Percentiles rank a stretch among this genome's conserved stretches.
These are phyloP conservation scores for Bromus sterilis DNA, from an alignment of 176 grass and related monocot species.

Conservation along the genomic window DNA sequence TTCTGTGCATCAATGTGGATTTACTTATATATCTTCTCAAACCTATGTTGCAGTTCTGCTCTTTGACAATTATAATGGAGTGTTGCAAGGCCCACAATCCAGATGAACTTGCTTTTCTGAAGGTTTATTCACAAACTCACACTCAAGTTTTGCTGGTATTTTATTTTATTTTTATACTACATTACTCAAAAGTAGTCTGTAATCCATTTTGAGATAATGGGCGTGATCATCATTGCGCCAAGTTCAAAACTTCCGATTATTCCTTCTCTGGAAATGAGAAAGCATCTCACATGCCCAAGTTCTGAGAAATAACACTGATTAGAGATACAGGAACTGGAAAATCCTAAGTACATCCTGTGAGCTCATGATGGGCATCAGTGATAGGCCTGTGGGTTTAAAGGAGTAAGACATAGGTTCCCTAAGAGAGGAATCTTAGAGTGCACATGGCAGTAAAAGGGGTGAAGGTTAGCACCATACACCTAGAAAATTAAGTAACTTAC, in stretches of 20 bases:
- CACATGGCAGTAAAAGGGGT: constrained; percentile 42
- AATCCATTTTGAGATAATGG: background rate
- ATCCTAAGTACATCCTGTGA: constrained; percentile 27
- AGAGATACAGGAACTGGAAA: constrained; percentile 17
- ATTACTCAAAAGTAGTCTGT: background rate
- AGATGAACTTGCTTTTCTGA: background rate
- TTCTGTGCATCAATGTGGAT: background rate
- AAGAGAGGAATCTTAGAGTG: constrained; percentile 38
- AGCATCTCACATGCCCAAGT: constrained; percentile 28
- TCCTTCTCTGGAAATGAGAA: constrained; percentile 15
- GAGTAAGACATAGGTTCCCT: background rate
- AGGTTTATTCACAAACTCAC: too few species aligned
- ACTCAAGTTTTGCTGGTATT: too few species aligned
- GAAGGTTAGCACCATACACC: constrained; percentile 38
- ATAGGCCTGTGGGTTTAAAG: constrained; percentile 32
- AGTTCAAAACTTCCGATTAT: background rate
- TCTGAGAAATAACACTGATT: background rate
- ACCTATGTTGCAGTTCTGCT: background rate
- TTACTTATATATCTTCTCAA: background rate
- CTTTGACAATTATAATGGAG: background rate
- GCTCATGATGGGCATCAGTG: constrained; percentile 29
- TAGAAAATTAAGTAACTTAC: constrained; percentile 37
- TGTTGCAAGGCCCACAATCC: background rate
- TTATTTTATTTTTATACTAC: too few species aligned
- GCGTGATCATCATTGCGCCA: background rate